Evolutionary conservation across 176 grass and related monocot genomes (phyloP).

Genomic region (Elymus sibiricus): DNA sequence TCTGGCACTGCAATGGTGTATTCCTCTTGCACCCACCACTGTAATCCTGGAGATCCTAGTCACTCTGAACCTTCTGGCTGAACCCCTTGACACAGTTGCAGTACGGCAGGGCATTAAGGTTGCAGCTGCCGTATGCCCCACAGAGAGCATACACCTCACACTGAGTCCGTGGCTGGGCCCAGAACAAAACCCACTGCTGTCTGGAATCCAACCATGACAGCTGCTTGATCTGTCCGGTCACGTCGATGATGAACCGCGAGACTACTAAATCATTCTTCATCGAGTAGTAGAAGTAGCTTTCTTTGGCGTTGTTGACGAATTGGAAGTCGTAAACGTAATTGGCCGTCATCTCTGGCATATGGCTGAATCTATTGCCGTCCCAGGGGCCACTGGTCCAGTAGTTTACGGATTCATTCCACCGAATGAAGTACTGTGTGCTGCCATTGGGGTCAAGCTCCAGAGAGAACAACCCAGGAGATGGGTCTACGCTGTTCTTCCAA

Average conservation of each 20-base stretch:
- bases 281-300: slow-evolving; percentile 60
- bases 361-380: slow-evolving; percentile 29
- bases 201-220: slow-evolving; percentile 8
- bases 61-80: slow-evolving; percentile 22
- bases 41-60: slow-evolving; percentile 51
- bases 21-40: slow-evolving; percentile 57
- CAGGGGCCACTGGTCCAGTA: slow-evolving; percentile 52
- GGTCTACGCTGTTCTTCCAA: slow-evolving; percentile 48
- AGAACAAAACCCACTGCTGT: slow-evolving; percentile 42
- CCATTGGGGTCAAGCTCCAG: slow-evolving; percentile 61
- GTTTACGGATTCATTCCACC: slow-evolving; percentile 52
- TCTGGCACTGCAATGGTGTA: slow-evolving; percentile 44
- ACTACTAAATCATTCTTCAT: slow-evolving; percentile 10
- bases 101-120: not conserved
- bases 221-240: slow-evolving; percentile 49
- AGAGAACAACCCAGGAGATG: slow-evolving; percentile 56
- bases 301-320: slow-evolving; percentile 18
- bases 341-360: slow-evolving; percentile 43
- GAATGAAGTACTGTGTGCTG: slow-evolving; percentile 51
- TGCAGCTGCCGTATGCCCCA: slow-evolving; percentile 64
- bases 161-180: slow-evolving; percentile 38
- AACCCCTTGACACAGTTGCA: slow-evolving; percentile 68
- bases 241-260: slow-evolving; percentile 47
- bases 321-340: slow-evolving; percentile 31
- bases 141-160: slow-evolving; percentile 59